A percentile compares a stretch with the other conserved stretches of the same genome.
phyloP scores from a whole-genome alignment of 2,329 filamentous ascomycete genomes.

The Epichloe sp. region DNA sequence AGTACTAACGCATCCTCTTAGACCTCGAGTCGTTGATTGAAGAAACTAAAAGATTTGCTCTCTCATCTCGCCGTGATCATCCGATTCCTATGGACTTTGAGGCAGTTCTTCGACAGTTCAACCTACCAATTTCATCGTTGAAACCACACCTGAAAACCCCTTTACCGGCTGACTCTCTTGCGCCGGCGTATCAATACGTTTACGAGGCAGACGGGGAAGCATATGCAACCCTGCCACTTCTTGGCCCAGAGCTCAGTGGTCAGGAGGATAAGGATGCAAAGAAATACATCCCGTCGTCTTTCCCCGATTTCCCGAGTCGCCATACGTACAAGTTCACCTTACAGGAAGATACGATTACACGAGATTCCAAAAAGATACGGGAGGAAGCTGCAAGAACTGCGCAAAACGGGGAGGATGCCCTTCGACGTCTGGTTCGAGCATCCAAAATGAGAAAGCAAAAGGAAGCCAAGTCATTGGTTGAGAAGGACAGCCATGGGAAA shows the following conservation, averaged over 20 bases:
- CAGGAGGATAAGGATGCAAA: constrained; percentile 41
- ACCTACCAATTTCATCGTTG: constrained; percentile 36
- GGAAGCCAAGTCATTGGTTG: constrained; percentile 44
- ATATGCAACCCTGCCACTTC: constrained; percentile 29
- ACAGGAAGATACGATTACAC: constrained; percentile 30
- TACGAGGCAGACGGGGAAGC: constrained; percentile 25
- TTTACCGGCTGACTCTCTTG: constrained; percentile 25
- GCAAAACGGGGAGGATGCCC: constrained; percentile 48
- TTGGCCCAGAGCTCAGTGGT: constrained; percentile 45
- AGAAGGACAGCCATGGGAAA: constrained; percentile 37
- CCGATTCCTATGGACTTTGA: constrained; percentile 46
- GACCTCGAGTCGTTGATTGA: constrained; percentile 37
- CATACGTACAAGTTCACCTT: constrained; percentile 51
- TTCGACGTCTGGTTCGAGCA: constrained; percentile 45
- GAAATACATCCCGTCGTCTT: constrained; percentile 42
- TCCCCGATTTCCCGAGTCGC: constrained; percentile 50
- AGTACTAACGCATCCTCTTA: constrained; percentile 17
- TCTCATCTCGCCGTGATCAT: constrained; percentile 36
- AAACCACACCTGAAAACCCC: constrained; percentile 44
- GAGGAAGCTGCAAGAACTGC: constrained; percentile 46
- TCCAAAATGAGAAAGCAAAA: constrained; percentile 53
- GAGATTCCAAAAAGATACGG: constrained; percentile 44
- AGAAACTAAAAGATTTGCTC: constrained; percentile 34
- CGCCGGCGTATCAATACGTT: constrained; percentile 25
- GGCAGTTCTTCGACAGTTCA: constrained; percentile 35